Evolutionary conservation across 2,329 filamentous ascomycete species (phyloP), one percentile per base, ranked within the genome.

Genomic region (Cercospora sp.): DNA sequence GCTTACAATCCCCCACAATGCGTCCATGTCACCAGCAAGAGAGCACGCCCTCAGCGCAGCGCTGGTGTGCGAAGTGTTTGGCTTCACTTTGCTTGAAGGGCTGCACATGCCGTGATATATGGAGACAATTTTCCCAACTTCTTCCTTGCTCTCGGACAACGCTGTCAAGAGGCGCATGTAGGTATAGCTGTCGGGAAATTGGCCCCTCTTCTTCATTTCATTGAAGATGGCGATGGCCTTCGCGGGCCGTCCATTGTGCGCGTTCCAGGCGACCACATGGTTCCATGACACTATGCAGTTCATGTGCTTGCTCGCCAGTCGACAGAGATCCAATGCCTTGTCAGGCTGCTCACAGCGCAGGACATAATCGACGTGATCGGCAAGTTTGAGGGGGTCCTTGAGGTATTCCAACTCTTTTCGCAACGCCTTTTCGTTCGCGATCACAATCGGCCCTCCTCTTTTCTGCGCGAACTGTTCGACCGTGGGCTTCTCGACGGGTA

Each of bases 191-290:
- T 94, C 94, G 1, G 95, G 94, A 28, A 86, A 84, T 74, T 96
- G 91, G 5, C 85, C 90, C 69, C 93, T 87, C 82, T 98, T 98
- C 82, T 98, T 99, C 94, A 99, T 98, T 91, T 98, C 94, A 79
- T 97, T 97, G 82, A 89, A 97, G n/a, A 93, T 83, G 80, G 91
- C 93, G 66, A 97, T 80, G 18, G 91, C 94, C 20, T 83, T 81
- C 68, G 85, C 84, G 36, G 93, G 79, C 62, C 85, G 84, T 51
- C 87, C 83, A 26, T 88, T 82, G 51, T 85, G 80, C 78, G 97
- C 81, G 69, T 88, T 83, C 78, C 93, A 88, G 66, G 90, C 86
- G 66, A 99, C 89, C 55, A 97, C 80, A 76, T 91, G 87, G 79
- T 98, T 98, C 94, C 94, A 99, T 67, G 91, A 89, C 67, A 96